Evolutionary conservation across 129 eudicot genomes (phyloP).

Genomic region (Artemisia argyi): DNA sequence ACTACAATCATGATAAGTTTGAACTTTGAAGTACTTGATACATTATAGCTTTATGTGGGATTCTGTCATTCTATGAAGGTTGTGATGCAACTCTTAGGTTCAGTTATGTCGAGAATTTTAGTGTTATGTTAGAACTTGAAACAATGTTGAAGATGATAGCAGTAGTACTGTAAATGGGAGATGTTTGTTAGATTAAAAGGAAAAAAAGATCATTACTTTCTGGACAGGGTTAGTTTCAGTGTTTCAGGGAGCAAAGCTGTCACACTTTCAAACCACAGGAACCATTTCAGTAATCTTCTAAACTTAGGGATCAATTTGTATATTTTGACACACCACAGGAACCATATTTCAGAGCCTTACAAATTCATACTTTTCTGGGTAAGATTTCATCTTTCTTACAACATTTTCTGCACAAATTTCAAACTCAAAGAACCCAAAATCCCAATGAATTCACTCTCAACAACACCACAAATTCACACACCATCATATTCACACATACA

Average conservation of each 20-base stretch:
- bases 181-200: too few species aligned
- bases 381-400: neutral
- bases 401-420: neutral
- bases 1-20: neutral
- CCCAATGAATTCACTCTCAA: constrained; percentile 24
- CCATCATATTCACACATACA: constrained; percentile 28
- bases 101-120: neutral
- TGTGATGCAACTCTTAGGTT: neutral
- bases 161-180: neutral
- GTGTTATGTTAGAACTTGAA: neutral
- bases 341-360: constrained; percentile 3
- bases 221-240: too few species aligned
- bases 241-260: too few species aligned
- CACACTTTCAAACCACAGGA: too few species aligned
- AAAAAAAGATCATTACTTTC: too few species aligned
- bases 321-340: too few species aligned
- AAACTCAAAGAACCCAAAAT: neutral
- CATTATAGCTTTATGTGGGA: neutral
- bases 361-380: constrained; percentile 9
- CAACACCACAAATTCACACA: constrained; percentile 1
- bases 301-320: too few species aligned
- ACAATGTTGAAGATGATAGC: neutral
- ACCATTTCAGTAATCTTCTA: too few species aligned
- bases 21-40: neutral
- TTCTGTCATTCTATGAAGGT: neutral